phyloP scores from a whole-genome alignment of 805 yeast species.

The Kodamaea neixiangensis region DNA sequence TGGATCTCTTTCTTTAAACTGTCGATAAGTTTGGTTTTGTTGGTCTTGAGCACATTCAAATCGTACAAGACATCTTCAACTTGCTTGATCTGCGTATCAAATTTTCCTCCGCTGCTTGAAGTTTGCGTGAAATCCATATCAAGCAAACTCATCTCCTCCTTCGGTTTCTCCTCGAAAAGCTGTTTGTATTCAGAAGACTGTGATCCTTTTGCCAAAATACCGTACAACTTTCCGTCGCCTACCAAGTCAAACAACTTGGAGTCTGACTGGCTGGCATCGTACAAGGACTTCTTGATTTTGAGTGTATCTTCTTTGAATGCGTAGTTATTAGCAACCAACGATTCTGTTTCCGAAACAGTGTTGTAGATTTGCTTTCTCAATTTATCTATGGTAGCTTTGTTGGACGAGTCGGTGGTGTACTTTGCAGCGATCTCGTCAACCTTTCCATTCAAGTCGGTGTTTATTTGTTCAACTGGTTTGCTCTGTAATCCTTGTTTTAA shows the following conservation, averaged over 20 bases:
- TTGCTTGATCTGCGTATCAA: slow-evolving; percentile 40
- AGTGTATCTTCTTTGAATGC: slow-evolving; percentile 54
- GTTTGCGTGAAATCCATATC: slow-evolving; percentile 56
- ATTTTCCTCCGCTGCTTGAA: slow-evolving; percentile 25
- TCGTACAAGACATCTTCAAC: slow-evolving; percentile 62
- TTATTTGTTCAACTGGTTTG: slow-evolving; percentile 13
- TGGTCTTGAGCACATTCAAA: slow-evolving; percentile 61
- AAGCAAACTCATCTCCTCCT: slow-evolving; percentile 50
- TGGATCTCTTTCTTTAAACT: slow-evolving; percentile 72
- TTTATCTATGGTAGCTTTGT: slow-evolving; percentile 28
- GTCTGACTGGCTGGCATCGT: slow-evolving; percentile 65
- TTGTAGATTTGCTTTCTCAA: slow-evolving; percentile 40
- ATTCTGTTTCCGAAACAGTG: slow-evolving; percentile 37
- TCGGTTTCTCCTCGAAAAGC: slow-evolving; percentile 21
- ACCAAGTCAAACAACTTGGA: slow-evolving; percentile 51
- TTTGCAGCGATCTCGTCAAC: slow-evolving; percentile 27
- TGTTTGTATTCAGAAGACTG: slow-evolving; percentile 39
- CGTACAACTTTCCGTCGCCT: slow-evolving; percentile 25
- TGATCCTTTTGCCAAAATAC: slow-evolving; percentile 42
- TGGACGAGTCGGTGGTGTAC: slow-evolving; percentile 36
- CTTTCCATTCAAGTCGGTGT: neutral
- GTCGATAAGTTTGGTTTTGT: slow-evolving; percentile 58
- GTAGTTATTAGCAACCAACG: slow-evolving; percentile 15
- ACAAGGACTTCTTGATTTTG: slow-evolving; percentile 56
- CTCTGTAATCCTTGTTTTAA: slow-evolving; percentile 44